Percentiles rank a stretch among this genome's conserved stretches.
Evolutionary conservation across 2,329 filamentous ascomycete genomes (phyloP).

Genomic region (Acrodontium crateriforme): DNA sequence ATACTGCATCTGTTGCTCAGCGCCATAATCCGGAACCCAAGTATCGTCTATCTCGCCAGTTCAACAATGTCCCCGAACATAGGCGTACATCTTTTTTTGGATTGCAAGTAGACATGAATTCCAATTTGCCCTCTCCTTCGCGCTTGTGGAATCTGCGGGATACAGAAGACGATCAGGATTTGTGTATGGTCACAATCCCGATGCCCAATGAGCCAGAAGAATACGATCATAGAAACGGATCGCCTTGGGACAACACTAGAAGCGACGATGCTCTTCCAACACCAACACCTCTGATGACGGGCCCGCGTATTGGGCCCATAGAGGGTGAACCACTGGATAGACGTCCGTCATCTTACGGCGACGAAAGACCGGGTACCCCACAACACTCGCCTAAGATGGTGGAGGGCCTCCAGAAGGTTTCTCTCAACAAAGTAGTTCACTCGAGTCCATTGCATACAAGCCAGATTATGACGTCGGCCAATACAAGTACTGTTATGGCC

Average conservation of each 20-base stretch:
- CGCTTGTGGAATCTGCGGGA: no score
- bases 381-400: slow-evolving; percentile 26
- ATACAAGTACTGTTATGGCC: slow-evolving; percentile 20
- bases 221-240: slow-evolving; percentile 7
- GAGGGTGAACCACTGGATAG: slow-evolving; percentile 8
- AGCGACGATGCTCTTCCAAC: slow-evolving; percentile 3
- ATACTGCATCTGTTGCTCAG: slow-evolving; percentile 5
- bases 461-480: slow-evolving; percentile 18
- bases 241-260: slow-evolving; percentile 7
- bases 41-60: slow-evolving; percentile 4
- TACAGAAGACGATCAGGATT: slow-evolving; percentile 14
- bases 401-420: slow-evolving; percentile 5
- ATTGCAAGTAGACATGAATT: no score
- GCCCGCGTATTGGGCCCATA: no score
- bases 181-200: slow-evolving; percentile 11
- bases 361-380: slow-evolving; percentile 16
- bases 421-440: slow-evolving; percentile 3
- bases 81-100: no score
- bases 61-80: no score
- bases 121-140: no score
- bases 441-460: slow-evolving; percentile 1
- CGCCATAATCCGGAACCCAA: slow-evolving; percentile 6
- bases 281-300: slow-evolving; percentile 1
- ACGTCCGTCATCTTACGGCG: slow-evolving; percentile 7
- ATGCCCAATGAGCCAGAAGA: slow-evolving; percentile 7